Percentiles rank a stretch among this genome's conserved stretches.
phyloP scores from a whole-genome alignment of 169 alveolate species.

The Eimeria tenella region DNA sequence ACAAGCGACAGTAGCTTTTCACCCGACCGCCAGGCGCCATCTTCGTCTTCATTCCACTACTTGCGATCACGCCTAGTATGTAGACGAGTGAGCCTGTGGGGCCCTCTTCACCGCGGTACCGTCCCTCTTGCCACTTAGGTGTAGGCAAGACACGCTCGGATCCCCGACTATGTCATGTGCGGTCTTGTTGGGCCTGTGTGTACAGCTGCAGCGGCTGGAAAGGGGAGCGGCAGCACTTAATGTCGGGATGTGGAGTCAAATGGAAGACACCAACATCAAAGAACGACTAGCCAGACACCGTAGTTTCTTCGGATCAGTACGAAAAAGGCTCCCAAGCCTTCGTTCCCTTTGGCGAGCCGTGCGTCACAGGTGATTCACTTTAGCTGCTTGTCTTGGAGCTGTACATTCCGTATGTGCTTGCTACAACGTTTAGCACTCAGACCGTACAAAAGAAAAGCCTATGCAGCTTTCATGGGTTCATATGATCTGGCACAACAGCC shows the following conservation, averaged over 20 bases:
- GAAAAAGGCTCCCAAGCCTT: not conserved
- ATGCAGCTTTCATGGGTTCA: too few relatives aligned
- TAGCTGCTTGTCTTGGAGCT: not conserved
- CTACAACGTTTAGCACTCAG: not conserved
- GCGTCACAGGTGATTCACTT: constrained; percentile 1
- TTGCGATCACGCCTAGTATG: not conserved
- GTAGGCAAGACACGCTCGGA: not conserved
- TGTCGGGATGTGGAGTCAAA: constrained; percentile 19
- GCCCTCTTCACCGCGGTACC: not conserved
- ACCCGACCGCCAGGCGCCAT: not conserved
- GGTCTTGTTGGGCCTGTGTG: not conserved
- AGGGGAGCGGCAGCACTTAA: not conserved
- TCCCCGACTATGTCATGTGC: not conserved
- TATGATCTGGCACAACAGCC: too few relatives aligned
- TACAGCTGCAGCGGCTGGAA: constrained; percentile 47
- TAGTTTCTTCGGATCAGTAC: not conserved
- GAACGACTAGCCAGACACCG: not conserved
- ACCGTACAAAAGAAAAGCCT: too few relatives aligned
- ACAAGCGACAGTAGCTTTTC: constrained; percentile 11
- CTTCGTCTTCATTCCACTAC: constrained; percentile 22
- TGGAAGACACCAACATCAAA: not conserved
- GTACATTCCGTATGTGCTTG: not conserved
- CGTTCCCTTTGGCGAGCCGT: constrained; percentile 20
- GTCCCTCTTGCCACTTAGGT: not conserved
- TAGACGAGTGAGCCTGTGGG: not conserved